Percentiles rank a stretch among this genome's conserved stretches.
Conservation (phyloP, 2,329 filamentous ascomycete genomes). For the Nannizziopsis arthrosporioides region DNA sequence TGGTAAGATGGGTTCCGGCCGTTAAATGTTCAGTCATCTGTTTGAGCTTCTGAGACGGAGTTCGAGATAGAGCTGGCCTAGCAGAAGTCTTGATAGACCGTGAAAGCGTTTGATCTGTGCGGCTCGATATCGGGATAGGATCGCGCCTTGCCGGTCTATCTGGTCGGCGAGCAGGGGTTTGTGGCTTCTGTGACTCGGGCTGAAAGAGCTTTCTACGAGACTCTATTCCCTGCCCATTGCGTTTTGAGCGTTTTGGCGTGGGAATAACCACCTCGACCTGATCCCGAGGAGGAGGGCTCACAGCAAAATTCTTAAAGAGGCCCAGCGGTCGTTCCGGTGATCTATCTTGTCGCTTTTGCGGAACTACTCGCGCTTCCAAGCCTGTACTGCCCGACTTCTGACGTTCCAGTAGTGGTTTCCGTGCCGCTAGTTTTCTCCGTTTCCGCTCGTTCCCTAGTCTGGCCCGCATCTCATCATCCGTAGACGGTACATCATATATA, state of each 20-base stretch:
- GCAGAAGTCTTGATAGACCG: neutral
- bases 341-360: neutral
- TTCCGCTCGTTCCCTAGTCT: slow-evolving; percentile 9
- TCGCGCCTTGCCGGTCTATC: neutral
- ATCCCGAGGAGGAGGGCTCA: no score
- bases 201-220: neutral
- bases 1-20: neutral
- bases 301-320: neutral
- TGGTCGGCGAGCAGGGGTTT: neutral
- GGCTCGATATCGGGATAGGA: no score
- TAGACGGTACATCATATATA: slow-evolving; percentile 22
- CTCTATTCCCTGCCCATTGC: neutral
- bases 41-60: slow-evolving; percentile 9
- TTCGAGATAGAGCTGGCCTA: slow-evolving; percentile 2
- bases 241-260: neutral
- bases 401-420: slow-evolving; percentile 5
- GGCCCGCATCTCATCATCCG: slow-evolving; percentile 20
- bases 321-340: neutral
- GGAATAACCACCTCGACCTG: slow-evolving; percentile 12
- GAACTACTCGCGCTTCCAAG: neutral
- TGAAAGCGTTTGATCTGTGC: neutral
- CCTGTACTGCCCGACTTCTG: neutral
- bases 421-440: slow-evolving; percentile 13
- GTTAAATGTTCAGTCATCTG: slow-evolving; percentile 11
- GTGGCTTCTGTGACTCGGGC: neutral